phyloP scores from a whole-genome alignment of 2,329 filamentous ascomycete genomes.

The Claviceps maximensis region DNA sequence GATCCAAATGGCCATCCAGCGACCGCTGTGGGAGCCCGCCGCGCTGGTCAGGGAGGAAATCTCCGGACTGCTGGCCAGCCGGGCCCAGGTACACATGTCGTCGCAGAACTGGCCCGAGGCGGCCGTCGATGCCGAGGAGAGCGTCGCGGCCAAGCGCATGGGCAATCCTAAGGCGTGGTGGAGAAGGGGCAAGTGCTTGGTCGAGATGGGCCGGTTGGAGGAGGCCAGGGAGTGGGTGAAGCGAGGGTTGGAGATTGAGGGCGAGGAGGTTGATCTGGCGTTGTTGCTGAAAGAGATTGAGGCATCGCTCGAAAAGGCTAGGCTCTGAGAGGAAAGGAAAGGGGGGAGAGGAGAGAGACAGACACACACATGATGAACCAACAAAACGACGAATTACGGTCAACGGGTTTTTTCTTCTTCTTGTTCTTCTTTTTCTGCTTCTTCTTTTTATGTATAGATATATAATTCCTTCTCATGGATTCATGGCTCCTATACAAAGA shows the following conservation, averaged over 20 bases:
- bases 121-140: slow-evolving; percentile 74
- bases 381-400: background rate
- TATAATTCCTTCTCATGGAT: too few species aligned
- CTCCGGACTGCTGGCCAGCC: slow-evolving; percentile 65
- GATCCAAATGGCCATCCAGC: slow-evolving; percentile 71
- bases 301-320: slow-evolving; percentile 27
- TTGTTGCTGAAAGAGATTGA: slow-evolving; percentile 52
- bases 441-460: background rate
- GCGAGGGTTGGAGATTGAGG: slow-evolving; percentile 71
- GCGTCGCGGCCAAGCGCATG: slow-evolving; percentile 72
- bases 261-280: slow-evolving; percentile 50
- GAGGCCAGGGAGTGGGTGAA: slow-evolving; percentile 73
- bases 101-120: slow-evolving; percentile 73
- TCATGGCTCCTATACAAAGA: too few species aligned
- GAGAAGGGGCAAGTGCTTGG: slow-evolving; percentile 68
- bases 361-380: background rate
- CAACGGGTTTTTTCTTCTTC: background rate
- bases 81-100: slow-evolving; percentile 82
- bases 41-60: slow-evolving; percentile 77
- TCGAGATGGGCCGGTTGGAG: slow-evolving; percentile 79
- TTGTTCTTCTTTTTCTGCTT: background rate
- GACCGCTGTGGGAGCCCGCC: slow-evolving; percentile 80
- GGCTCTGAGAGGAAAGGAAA: slow-evolving; percentile 8
- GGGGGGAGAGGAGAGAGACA: background rate
- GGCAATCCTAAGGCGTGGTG: slow-evolving; percentile 95